These are phyloP conservation scores for Pythium pyrilobum DNA, from an alignment of 352 stramenopile genomes.

Conservation along the genomic window DNA sequence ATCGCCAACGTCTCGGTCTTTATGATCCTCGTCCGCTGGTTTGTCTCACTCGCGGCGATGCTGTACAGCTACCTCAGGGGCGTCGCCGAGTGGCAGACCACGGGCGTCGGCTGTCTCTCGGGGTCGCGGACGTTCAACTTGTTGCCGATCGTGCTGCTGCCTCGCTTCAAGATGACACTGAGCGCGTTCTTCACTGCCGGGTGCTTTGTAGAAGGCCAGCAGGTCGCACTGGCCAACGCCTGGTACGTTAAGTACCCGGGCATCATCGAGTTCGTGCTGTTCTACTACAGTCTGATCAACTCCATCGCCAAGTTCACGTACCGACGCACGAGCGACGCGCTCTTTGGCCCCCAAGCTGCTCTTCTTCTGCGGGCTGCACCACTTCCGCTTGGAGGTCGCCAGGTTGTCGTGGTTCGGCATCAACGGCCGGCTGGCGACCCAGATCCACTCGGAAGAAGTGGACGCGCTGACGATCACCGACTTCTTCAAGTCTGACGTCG, in stretches of 20 bases:
- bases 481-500: slow-evolving; percentile 24
- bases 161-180: slow-evolving; percentile 16
- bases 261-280: slow-evolving; percentile 19
- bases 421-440: slow-evolving; percentile 17
- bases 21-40: slow-evolving; percentile 24
- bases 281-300: slow-evolving; percentile 32
- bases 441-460: slow-evolving; percentile 15
- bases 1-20: slow-evolving; percentile 28
- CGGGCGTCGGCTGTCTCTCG: slow-evolving; percentile 12
- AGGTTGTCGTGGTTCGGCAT: slow-evolving; percentile 7
- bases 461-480: slow-evolving; percentile 15
- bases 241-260: slow-evolving; percentile 33
- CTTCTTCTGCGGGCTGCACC: slow-evolving; percentile 20
- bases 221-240: slow-evolving; percentile 15
- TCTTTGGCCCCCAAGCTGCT: slow-evolving; percentile 28
- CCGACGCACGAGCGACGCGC: slow-evolving; percentile 20
- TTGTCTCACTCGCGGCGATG: slow-evolving; percentile 8
- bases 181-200: slow-evolving; percentile 19
- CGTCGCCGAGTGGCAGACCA: slow-evolving; percentile 1
- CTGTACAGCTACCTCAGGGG: slow-evolving; percentile 18
- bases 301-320: slow-evolving; percentile 19
- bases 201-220: slow-evolving; percentile 26
- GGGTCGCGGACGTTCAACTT: slow-evolving; percentile 14
- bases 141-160: slow-evolving; percentile 13
- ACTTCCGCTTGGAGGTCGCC: slow-evolving; percentile 18